Percentiles rank a stretch among this genome's conserved stretches.
phyloP scores from a whole-genome alignment of 2,329 filamentous ascomycete genomes.

The Sarocladiaceae sp. region DNA sequence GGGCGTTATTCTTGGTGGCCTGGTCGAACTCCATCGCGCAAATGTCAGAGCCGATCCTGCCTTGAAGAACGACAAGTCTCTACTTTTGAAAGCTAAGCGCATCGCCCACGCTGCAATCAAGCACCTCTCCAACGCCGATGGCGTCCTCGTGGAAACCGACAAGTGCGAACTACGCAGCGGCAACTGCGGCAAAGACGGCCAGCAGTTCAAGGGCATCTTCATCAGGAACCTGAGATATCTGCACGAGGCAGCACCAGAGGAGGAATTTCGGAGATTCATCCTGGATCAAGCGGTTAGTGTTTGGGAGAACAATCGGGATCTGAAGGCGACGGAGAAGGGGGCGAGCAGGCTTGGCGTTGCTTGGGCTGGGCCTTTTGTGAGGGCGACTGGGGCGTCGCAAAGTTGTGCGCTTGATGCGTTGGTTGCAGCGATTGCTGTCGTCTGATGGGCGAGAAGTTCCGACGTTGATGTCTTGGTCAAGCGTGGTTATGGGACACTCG shows the following conservation, averaged over 20 bases:
- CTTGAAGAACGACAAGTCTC: slow-evolving; percentile 25
- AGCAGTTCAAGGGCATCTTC: slow-evolving; percentile 72
- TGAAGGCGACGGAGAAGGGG: slow-evolving; percentile 11
- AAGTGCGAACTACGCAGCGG: slow-evolving; percentile 27
- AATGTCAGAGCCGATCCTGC: slow-evolving; percentile 11
- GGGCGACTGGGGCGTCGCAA: slow-evolving; percentile 54
- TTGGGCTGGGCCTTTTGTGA: slow-evolving; percentile 59
- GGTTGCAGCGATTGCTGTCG: slow-evolving; percentile 52
- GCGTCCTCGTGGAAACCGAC: slow-evolving; percentile 39
- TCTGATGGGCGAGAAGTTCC: slow-evolving; percentile 15
- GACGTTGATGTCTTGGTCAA: too few relatives aligned
- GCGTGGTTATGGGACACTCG: too few relatives aligned
- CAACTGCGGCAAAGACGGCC: slow-evolving; percentile 43
- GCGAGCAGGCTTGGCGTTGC: slow-evolving; percentile 52
- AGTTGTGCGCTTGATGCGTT: slow-evolving; percentile 63
- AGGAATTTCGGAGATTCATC: slow-evolving; percentile 50
- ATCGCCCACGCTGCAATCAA: slow-evolving; percentile 52
- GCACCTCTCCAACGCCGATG: slow-evolving; percentile 36
- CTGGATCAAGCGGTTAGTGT: slow-evolving; percentile 60
- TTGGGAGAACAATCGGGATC: slow-evolving; percentile 54
- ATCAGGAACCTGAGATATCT: slow-evolving; percentile 59
- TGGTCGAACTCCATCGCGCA: slow-evolving; percentile 45
- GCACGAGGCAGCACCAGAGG: slow-evolving; percentile 43
- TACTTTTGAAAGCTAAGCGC: slow-evolving; percentile 35
- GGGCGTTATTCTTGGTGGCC: slow-evolving; percentile 51